Percentiles rank a stretch among this genome's conserved stretches.
Conservation (phyloP, 106 monocot species). For the Allium cepa region DNA sequence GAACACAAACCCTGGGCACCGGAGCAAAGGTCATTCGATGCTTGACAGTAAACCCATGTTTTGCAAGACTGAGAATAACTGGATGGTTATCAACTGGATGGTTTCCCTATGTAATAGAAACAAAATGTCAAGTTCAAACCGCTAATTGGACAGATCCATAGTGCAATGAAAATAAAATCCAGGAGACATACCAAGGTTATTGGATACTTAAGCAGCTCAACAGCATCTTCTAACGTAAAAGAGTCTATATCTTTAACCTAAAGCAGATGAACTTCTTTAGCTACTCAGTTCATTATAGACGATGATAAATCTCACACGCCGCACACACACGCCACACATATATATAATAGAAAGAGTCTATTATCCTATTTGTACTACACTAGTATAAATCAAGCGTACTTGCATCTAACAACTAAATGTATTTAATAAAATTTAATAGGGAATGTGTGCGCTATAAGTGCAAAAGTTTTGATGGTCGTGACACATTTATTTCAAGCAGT, state of each 20-base stretch:
- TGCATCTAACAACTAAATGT: no score
- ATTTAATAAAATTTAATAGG: no score
- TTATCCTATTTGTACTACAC: no score
- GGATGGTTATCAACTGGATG: constrained; percentile 73
- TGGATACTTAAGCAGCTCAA: constrained; percentile 60
- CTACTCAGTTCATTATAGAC: background rate
- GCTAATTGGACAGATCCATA: background rate
- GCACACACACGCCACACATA: no score
- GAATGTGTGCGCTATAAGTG: no score
- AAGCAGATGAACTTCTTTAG: constrained; percentile 9
- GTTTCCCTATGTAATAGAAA: constrained; percentile 43
- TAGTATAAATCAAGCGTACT: no score
- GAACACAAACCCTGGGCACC: constrained; percentile 64
- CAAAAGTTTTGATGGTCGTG: no score
- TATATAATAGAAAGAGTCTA: no score
- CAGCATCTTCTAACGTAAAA: constrained; percentile 50
- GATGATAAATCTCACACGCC: background rate
- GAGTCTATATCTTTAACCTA: constrained; percentile 40
- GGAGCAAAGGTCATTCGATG: constrained; percentile 51
- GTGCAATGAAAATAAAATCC: background rate
- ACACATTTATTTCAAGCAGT: no score
- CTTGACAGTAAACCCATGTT: constrained; percentile 56
- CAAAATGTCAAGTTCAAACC: background rate
- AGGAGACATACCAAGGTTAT: constrained; percentile 32
- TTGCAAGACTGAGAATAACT: constrained; percentile 65